Evolutionary conservation across 176 grass and related monocot species (phyloP).

Genomic region (Oryza meyeriana): DNA sequence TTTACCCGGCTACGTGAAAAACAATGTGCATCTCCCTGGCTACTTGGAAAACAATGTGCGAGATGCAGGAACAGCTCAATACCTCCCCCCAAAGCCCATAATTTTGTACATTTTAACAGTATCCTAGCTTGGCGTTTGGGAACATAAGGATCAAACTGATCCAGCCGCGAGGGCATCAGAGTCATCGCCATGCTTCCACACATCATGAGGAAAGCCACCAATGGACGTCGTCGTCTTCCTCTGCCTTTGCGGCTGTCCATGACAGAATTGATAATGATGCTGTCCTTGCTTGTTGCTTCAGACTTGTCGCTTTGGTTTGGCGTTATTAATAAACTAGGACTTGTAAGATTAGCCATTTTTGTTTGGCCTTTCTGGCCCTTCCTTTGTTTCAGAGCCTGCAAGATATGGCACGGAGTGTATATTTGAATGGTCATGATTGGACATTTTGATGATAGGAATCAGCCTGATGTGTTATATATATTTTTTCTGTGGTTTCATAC

Average conservation of each 20-base stretch:
- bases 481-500: neutral
- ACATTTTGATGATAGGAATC: neutral
- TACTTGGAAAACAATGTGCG: too few species aligned
- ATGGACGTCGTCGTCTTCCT: neutral
- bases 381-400: neutral
- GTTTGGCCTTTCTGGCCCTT: neutral
- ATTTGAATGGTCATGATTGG: neutral
- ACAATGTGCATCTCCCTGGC: neutral
- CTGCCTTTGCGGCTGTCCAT: slow-evolving; percentile 19
- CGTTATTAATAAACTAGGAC: neutral
- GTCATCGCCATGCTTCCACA: neutral
- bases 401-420: neutral
- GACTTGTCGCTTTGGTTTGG: neutral
- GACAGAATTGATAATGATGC: slow-evolving; percentile 11
- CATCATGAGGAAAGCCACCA: neutral
- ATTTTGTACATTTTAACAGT: neutral
- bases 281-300: neutral
- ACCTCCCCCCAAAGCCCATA: neutral
- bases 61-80: too few species aligned
- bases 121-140: neutral
- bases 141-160: neutral
- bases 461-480: neutral
- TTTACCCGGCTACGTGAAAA: neutral
- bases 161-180: neutral
- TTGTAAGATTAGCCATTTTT: neutral